Base-by-base conservation (phyloP, 2,329 filamentous ascomycete genomes). In the Hawksworthiomyces lignivorus region DNA sequence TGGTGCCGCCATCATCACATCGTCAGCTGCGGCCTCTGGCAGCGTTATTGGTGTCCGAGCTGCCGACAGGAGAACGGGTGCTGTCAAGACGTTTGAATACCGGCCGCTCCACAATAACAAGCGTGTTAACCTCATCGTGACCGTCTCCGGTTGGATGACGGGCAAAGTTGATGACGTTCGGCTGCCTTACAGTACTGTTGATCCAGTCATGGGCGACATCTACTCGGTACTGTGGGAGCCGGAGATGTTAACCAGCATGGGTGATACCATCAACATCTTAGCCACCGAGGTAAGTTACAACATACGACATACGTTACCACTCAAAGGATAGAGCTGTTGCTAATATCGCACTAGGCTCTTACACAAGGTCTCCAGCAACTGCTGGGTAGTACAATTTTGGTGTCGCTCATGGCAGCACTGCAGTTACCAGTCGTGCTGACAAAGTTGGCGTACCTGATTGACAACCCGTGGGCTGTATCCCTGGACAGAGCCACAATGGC, bases 391-490 rank as follows among this genome's bases (percentile, higher is more conserved):
- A 97, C 92, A 0, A 82, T 98, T 39, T 69, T 98, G 14, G 79
- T 89, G 39, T 79, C 83, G 51, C 70, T 98, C 24, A 97, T 98
- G 90, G 84, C 89, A 30, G 88, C 89, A 26, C 69, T 98, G 39
- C 87, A 94, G 59, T 68, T 96, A n/a, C 92, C 92, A 3, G 77
- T 98, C 31, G 82, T 96, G 21, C 68, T 98, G 33, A 89, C 90
- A 0, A 98, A 98, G 59, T 75, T 98, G 9, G 80, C 90, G 1
- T 98, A 98, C 57, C 73, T 98, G 17, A 96, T 98, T 51, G 92
- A 98, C 62, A 98, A 98, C 56, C 92, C 92, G 0, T 98, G 92
- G 92, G 87, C 84, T 20, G 89, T 96, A n/a, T 97, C 92, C 2
- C 75, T 95, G 37, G 87, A 92, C 54, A 80, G 92, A 53, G 92